phyloP scores from a whole-genome alignment of 495 filamentous ascomycete genomes.

The Entonaema liquescens region DNA sequence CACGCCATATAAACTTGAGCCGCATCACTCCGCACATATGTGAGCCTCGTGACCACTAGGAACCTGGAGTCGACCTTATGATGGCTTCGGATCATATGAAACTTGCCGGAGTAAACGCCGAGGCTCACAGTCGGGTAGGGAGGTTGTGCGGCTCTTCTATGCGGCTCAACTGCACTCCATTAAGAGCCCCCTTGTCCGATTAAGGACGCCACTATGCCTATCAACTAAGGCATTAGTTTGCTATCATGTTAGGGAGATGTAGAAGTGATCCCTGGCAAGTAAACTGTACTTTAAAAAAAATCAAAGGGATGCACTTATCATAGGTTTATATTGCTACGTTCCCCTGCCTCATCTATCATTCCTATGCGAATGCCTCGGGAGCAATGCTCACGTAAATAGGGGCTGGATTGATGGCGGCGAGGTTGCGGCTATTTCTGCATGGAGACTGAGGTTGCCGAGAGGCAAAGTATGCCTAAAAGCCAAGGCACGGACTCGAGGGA shows the following conservation, averaged over 20 bases:
- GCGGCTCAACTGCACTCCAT: background rate
- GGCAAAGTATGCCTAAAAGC: background rate
- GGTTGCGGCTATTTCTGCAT: background rate
- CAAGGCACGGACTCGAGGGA: background rate
- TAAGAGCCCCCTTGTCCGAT: background rate
- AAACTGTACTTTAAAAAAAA: background rate
- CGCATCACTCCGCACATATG: background rate
- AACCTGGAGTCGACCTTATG: background rate
- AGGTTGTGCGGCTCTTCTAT: background rate
- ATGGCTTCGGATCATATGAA: background rate
- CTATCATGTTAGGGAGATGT: background rate
- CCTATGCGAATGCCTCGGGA: background rate
- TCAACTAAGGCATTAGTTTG: background rate
- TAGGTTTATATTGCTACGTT: background rate
- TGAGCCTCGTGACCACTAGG: background rate
- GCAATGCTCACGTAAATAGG: background rate
- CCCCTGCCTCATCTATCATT: background rate
- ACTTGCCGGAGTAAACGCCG: background rate
- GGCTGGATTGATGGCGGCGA: background rate
- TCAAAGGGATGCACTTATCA: background rate
- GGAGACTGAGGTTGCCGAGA: background rate
- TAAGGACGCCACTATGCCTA: background rate
- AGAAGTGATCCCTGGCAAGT: too few relatives aligned
- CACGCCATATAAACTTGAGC: background rate
- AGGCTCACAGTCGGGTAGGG: background rate